Evolutionary conservation across 2,329 filamentous ascomycete genomes (phyloP), one percentile per base, ranked within the genome.

Genomic region (Knoxdaviesia capensis): DNA sequence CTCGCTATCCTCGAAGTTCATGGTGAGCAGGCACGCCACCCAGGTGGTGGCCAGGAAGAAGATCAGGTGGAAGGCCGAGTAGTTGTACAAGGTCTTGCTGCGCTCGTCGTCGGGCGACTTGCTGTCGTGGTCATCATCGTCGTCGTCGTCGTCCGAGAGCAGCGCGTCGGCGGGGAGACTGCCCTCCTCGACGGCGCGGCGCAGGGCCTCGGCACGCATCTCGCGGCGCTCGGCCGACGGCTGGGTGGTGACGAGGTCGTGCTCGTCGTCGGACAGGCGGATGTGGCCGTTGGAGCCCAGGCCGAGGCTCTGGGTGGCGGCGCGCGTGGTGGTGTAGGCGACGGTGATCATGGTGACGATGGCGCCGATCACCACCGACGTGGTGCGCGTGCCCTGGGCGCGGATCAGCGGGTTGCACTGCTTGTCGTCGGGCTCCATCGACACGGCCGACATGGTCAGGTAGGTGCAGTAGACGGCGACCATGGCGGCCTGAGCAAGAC

Each of bases 401-500:
- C 74, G 77, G 46, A 94, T 69, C 32, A 98, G 69, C 6, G 90
- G 90, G 60, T 98, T 98, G 73, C 90, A 98, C 49, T 83, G 72
- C 51, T 83, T 80, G 64, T 94, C 64, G 58, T 96, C 88, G 1
- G 90, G 90, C 53, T 98, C 88, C 90, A 98, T 96, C 43, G 86
- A 93, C 1, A 98, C 90, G 30, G 90, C 90, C 3, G 87, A 94
- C 77, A 98, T 85, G 50, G 90, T 98, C 43, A 98, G 74, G 56
- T 98, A 98, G 37, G 90, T 96, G 72, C 90, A 98, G 68, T 98
- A 98, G 45, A 94, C 74, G 11, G 87, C 85, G 38, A 98, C 90
- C 74, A 96, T 94, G 47, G 90, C 88, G 36, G 87, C 86, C 57
- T 98, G 90, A n/a, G 90, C 90, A 45, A 98, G 70, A 40, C 90